Conservation (phyloP, 75 land plant species). For the Chamaecyparis obtusa region DNA sequence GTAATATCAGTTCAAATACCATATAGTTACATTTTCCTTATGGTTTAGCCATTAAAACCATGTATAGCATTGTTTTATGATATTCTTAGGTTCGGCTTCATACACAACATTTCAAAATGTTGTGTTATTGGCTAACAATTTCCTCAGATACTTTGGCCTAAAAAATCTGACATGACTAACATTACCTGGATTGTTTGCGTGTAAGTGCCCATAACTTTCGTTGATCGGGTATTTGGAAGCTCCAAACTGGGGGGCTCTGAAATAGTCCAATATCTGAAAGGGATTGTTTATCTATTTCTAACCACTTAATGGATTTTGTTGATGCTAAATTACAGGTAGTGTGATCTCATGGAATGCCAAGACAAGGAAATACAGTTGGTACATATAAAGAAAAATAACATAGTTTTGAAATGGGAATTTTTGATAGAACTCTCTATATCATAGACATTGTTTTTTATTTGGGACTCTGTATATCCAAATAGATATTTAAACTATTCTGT, state of each 20-base stretch:
- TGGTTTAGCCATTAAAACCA: neutral
- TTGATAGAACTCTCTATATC: too few relatives aligned
- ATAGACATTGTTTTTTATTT: too few relatives aligned
- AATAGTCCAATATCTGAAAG: constrained; percentile 93
- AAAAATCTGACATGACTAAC: neutral
- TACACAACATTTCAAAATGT: neutral
- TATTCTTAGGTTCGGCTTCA: neutral
- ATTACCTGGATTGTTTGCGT: constrained; percentile 5
- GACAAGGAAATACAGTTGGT: too few relatives aligned
- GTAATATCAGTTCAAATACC: neutral
- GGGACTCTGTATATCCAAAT: too few relatives aligned
- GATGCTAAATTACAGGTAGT: neutral
- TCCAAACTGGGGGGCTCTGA: constrained; percentile 99
- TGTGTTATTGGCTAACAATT: neutral
- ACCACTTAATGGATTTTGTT: constrained; percentile 50
- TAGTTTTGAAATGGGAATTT: too few relatives aligned
- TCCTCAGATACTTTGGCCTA: neutral
- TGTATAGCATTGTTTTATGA: neutral
- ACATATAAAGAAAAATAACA: too few relatives aligned
- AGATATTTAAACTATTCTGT: too few relatives aligned
- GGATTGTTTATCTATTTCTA: constrained; percentile 72
- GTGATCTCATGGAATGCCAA: too few relatives aligned
- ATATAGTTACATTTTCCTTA: neutral
- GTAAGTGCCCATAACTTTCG: constrained; percentile 98
- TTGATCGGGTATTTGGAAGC: constrained; percentile 97